Evolutionary conservation across 805 yeast species (phyloP), one percentile per base, ranked within the genome.

Genomic region (Wickerhamiella kurtzmanii): DNA sequence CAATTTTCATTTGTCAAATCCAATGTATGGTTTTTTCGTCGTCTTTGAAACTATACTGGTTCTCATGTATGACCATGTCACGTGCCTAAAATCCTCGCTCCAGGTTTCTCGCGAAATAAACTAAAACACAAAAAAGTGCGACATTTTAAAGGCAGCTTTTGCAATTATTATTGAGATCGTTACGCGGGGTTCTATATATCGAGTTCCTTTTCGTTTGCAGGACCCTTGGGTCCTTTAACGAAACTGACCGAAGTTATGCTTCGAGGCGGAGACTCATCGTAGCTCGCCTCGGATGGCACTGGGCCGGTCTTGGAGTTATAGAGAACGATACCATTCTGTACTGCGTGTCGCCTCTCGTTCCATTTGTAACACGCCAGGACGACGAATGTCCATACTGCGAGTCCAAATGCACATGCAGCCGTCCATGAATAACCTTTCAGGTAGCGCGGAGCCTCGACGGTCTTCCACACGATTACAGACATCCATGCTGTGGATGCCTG

Each of bases 401-500:
- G 45, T 5, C 38, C 37, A 28, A 52, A 51, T 2, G 62, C 53
- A 25, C 50, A 47, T 3, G 52, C 45, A 2, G 58, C 56, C 1
- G 56, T 47, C 47, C 50, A 59, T 2, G 51, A 46, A 44, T 48
- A 60, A 1, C 63, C 63, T 47, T 52, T 57, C 28, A 47, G 48
- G 35, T 52, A 60, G 25, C 57, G 37, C 3, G 64, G 64, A 3
- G 56, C 54, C n/a, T 58, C 59, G 1, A 51, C 54, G 2, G 63
- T 60, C 37, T 50, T 52, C 71, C 71, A 70, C n/a, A 70, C 68
- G 25, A 70, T 54, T 13, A 72, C 68, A 1, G 77, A 63, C 49
- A 70, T 71, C 73, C 76, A 76, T 0, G 77, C 76, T 17, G 75
- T 69, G 17, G 76, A 68, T 2, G 75, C 66, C 54, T 75, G 77